These are phyloP conservation scores for Ceratorhiza oryzae-sativae DNA, from an alignment of 1,284 basidiomycete genomes.

Conservation along the genomic window DNA sequence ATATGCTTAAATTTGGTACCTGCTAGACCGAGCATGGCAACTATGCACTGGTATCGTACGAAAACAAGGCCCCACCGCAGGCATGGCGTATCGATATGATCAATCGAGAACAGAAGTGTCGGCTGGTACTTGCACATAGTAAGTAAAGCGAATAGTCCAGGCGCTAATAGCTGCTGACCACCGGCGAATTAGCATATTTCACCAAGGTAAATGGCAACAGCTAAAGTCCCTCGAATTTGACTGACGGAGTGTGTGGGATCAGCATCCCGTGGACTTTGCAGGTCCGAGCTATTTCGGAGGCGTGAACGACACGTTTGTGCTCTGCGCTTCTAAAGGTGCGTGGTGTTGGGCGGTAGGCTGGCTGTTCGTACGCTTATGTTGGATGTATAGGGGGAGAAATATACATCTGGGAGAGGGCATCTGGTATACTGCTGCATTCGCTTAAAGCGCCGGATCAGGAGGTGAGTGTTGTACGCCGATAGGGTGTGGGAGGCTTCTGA, in stretches of 20 bases:
- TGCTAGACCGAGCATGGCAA: conserved; percentile 54
- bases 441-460: conserved; percentile 35
- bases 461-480: background rate
- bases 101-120: background rate
- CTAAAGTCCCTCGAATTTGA: background rate
- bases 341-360: background rate
- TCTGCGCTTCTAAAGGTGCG: conserved; percentile 33
- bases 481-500: background rate
- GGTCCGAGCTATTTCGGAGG: conserved; percentile 36
- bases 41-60: conserved; percentile 73
- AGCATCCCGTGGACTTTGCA: conserved; percentile 33
- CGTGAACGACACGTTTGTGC: conserved; percentile 31
- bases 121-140: conserved; percentile 22
- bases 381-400: conserved; percentile 24
- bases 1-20: conserved; percentile 53
- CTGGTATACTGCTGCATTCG: conserved; percentile 30
- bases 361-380: background rate
- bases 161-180: background rate
- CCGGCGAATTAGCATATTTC: background rate
- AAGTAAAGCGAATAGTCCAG: background rate
- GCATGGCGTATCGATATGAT: conserved; percentile 76
- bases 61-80: conserved; percentile 80
- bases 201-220: background rate
- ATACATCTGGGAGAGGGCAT: conserved; percentile 34
- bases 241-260: background rate